Evolutionary conservation across 1,284 basidiomycete species (phyloP).

Genomic region (Sparassis latifolia): DNA sequence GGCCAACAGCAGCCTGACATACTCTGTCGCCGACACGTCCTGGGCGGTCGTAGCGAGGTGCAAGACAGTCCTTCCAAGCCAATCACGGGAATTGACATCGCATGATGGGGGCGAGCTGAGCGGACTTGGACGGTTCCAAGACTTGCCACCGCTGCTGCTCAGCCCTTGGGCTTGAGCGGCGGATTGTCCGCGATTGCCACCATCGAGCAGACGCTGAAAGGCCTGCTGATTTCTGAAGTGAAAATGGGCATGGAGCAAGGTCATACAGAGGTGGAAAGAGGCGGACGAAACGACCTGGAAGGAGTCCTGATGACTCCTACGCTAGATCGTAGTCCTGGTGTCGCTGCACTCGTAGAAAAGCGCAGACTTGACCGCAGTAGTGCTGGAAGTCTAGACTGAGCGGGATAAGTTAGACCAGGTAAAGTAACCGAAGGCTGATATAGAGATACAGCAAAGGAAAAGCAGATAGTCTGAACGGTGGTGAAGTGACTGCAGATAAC

Average conservation of each 20-base stretch:
- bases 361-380: neutral
- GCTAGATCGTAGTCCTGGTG: conserved; percentile 7
- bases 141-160: conserved; percentile 54
- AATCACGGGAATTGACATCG: conserved; percentile 73
- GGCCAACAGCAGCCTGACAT: conserved; percentile 74
- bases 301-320: conserved; percentile 19
- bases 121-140: conserved; percentile 53
- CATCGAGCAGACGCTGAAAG: conserved; percentile 76
- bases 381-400: no score
- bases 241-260: conserved; percentile 78
- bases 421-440: no score
- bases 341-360: conserved; percentile 1
- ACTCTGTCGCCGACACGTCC: conserved; percentile 66
- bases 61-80: conserved; percentile 73
- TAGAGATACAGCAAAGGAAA: no score
- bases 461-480: no score
- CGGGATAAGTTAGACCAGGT: no score
- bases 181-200: conserved; percentile 28
- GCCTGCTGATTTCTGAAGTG: conserved; percentile 72
- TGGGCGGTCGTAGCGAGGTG: conserved; percentile 73
- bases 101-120: conserved; percentile 31
- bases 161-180: conserved; percentile 13
- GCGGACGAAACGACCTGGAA: conserved; percentile 17
- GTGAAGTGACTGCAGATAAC: no score
- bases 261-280: conserved; percentile 41